These are phyloP conservation scores for Musa schizocarpa DNA, from an alignment of 176 grass and related monocot species.

Conservation along the genomic window DNA sequence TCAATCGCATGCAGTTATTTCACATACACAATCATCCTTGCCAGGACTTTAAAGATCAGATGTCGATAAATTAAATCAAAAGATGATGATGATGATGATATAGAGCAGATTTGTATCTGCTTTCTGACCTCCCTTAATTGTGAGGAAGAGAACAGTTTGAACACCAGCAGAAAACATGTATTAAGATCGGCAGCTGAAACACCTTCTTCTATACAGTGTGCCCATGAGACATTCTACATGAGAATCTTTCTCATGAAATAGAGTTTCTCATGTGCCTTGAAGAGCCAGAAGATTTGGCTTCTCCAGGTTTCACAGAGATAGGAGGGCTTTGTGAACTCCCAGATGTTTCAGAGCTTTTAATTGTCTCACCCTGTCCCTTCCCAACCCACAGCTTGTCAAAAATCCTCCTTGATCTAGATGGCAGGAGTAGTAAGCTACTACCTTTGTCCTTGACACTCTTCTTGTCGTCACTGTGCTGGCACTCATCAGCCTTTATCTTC, in stretches of 20 bases:
- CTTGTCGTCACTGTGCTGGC: conserved; percentile 32
- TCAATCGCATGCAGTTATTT: neutral
- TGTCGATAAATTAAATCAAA: neutral
- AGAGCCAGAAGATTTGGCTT: conserved; percentile 53
- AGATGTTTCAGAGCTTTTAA: conserved; percentile 74
- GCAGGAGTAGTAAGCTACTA: conserved; percentile 40
- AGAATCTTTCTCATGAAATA: conserved; percentile 39
- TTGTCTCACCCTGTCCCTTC: conserved; percentile 59
- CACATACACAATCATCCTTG: neutral
- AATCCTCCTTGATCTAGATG: conserved; percentile 74
- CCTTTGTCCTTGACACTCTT: conserved; percentile 55
- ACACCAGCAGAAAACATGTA: neutral
- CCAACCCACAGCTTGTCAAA: conserved; percentile 79
- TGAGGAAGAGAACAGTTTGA: neutral
- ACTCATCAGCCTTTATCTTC: conserved; percentile 28
- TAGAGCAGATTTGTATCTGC: neutral
- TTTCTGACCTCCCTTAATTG: neutral
- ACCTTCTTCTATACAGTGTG: conserved; percentile 38
- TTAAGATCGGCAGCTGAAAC: conserved; percentile 7
- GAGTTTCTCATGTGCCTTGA: conserved; percentile 68
- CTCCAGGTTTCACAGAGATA: conserved; percentile 40
- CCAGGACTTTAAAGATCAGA: neutral
- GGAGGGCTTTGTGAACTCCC: conserved; percentile 84
- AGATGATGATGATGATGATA: neutral
- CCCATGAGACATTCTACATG: neutral